Evolutionary conservation across 2,329 filamentous ascomycete species (phyloP), one percentile per base, ranked within the genome.

Genomic region (Colletotrichum simmondsii): DNA sequence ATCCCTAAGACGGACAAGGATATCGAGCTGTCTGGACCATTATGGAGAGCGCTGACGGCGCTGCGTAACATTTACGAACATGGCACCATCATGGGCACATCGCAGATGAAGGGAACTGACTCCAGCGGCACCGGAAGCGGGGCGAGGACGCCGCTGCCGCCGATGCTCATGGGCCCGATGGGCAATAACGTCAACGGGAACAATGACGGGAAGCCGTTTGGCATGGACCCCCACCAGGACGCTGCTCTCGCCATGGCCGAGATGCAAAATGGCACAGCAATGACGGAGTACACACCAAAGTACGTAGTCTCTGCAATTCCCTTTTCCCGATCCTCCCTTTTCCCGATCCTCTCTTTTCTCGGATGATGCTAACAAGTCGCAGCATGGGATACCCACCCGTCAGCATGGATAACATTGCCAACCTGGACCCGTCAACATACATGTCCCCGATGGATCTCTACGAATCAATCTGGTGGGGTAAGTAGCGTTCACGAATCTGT

Each of bases 371-470:
- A 54, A 72, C 19, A 3, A 49, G 49, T 74, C 71, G 49, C 74
- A 81, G 80, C 71, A 76, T 85, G 22, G 77, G 84, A 4, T 87
- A 82, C 65, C 71, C 80, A 19, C 81, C 81, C 52, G 79, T 82
- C 56, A 80, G 78, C 61, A 78, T 90, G 42, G 80, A 87, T 7
- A 86, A 86, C 58, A 80, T 90, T 62, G 80, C 82, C 61, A 80
- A 83, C 46, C 81, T 89, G 12, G 90, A 92, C 72, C 88, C 89
- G 19, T 84, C 87, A 3, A 83, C 89, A 42, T 88, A 90, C 75
- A 90, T 92, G 85, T 91, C 90, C 49, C 91, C 91, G 1, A 90
- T 92, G 89, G 91, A 92, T 73, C 81, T 92, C 1, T 92, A 92
- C 78, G 90, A 92, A 77, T 91, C 90, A 4, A 92, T 92, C 58